Base-by-base conservation (phyloP, 2,329 filamentous ascomycete species). In the Fusarium poae region DNA sequence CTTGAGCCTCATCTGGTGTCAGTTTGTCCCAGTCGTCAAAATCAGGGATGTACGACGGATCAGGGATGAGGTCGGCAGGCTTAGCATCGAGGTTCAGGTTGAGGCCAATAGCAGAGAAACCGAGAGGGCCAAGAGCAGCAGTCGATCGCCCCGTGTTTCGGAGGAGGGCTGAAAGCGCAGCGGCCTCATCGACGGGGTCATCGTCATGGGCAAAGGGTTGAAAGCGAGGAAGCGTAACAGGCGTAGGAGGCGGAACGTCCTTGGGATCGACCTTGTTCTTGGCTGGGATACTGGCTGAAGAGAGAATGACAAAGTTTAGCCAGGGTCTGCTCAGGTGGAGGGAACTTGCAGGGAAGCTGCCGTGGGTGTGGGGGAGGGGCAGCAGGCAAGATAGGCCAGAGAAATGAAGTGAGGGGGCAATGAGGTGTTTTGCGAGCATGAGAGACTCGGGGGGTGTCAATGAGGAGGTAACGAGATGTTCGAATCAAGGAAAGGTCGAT, bases 71-170 rank as follows among this genome's bases (percentile, higher is more conserved):
- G 20, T 86, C 80, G 53, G 80, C 74, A 15, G 81, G 70, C n/a
- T 81, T 72, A 27, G 81, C 84, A 75, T 89, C 82, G 30, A 82
- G 73, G 65, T 82, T 83, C 69, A 90, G 79, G 70, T 88, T 82
- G 32, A 89, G 79, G 6, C 87, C 87, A 37, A 90, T 81, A 13
- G 87, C 87, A 62, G 84, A 81, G 55, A 90, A 84, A 63, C 89
- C 84, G 40, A 81, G 72, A 42, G 83, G 75, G 16, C 79, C 78
- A 11, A 80, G 62, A 29, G 67, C 66, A 30, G 72, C 65, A 21
- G 74, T 71, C 12, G 86, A 84, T 39, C 88, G 84, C 54, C 86
- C 82, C 29, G 88, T 84, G 32, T 77, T 79, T 72, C 87, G 85
- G 34, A 90, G 79, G 42, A 89, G 75, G 48, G 79, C 75, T 20